Evolutionary conservation across 768 basidiomycete species (phyloP), one percentile per base, ranked within the genome.

Genomic region (Tulasnella sp.): DNA sequence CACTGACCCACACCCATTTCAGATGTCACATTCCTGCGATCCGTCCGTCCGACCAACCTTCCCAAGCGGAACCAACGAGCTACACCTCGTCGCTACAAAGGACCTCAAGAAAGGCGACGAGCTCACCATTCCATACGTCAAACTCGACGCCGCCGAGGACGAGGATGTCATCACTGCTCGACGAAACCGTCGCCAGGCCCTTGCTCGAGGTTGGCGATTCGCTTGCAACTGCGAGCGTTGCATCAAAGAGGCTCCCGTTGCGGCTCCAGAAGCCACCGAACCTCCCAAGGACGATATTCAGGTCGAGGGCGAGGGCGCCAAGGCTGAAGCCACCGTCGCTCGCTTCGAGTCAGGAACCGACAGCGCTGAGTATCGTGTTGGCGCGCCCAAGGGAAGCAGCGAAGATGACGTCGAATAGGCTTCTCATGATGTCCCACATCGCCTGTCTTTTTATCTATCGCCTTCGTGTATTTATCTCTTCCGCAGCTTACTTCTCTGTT

Each of bases 141-240:
- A 94, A 81, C 89, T 92, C 81, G 85, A 86, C 0, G 89, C 86
- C 1, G 89, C 83, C 38, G 93, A 94, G 85, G 82, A 74, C n/a
- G 75, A 75, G 38, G 87, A 87, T 44, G 81, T 83, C 14, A 84
- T 85, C 3, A 90, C 92, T 39, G 90, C 91, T 75, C 88, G 92
- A 78, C 87, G 90, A 78, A 88, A 92, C 68, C 87, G 94, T 81
- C 89, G 94, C 42, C 87, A 88, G 82, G 93, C 94, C 86, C 88
- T 96, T 48, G 93, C 89, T 34, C 88, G 92, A 62, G 94, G 94
- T 44, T 96, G 94, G 94, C 87, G 88, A 79, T 94, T 95, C 84
- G 90, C 92, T 16, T 96, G 94, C 83, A 84, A 86, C 74, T 96
- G 94, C 84, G 85, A 87, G 77, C 88, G 90, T 68, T 95, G 94